Evolutionary conservation across 768 basidiomycete genomes (phyloP).

Genomic region (Epithele typhae): DNA sequence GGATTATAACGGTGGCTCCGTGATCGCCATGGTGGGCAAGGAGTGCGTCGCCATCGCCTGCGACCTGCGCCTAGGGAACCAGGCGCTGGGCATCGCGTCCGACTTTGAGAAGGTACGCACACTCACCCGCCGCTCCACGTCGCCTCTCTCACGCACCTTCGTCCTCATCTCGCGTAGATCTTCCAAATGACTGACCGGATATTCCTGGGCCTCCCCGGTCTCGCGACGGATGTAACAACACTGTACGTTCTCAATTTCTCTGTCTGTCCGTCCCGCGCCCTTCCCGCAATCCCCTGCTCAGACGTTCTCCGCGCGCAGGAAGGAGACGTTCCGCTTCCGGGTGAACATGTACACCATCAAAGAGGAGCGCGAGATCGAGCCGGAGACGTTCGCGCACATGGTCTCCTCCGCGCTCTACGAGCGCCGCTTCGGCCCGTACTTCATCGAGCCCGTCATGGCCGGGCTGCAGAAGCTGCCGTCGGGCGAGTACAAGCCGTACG

Average conservation of each 20-base stretch:
- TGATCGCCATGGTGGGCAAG: constrained; percentile 98
- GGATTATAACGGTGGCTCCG: constrained; percentile 96
- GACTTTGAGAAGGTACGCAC: constrained; percentile 88
- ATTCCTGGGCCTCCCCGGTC: constrained; percentile 86
- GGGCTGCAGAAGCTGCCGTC: constrained; percentile 75
- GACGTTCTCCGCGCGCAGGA: constrained; percentile 44
- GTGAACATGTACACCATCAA: constrained; percentile 99
- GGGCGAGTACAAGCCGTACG: constrained; percentile 81
- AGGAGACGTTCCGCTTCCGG: constrained; percentile 87
- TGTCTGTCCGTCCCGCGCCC: neutral
- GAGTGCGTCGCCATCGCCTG: constrained; percentile 98
- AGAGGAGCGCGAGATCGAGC: constrained; percentile 95
- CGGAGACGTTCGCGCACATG: constrained; percentile 93
- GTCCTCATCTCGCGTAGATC: constrained; percentile 49
- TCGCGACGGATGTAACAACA: constrained; percentile 91
- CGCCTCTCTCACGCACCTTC: neutral
- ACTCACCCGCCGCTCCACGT: neutral
- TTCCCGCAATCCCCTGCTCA: too few relatives aligned
- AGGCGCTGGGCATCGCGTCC: constrained; percentile 78
- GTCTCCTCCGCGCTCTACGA: constrained; percentile 96
- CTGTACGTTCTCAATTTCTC: constrained; percentile 48
- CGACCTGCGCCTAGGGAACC: constrained; percentile 87
- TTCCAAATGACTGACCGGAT: constrained; percentile 93
- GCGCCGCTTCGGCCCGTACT: constrained; percentile 93
- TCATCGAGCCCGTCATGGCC: constrained; percentile 94